These are phyloP conservation scores for Verticillium dahliae DNA, from an alignment of 2,329 filamentous ascomycete species.

Conservation along the genomic window DNA sequence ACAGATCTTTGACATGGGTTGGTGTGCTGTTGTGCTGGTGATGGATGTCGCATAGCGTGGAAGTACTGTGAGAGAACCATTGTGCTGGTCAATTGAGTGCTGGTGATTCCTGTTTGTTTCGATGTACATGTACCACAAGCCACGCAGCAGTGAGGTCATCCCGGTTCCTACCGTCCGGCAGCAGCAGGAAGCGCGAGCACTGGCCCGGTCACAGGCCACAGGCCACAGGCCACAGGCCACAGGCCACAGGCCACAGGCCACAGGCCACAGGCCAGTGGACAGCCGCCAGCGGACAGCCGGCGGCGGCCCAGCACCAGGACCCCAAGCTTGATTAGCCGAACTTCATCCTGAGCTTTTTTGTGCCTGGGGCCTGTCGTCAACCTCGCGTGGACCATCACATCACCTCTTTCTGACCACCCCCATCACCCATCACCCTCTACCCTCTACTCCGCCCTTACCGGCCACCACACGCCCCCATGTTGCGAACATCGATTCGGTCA, in stretches of 20 bases:
- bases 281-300: too few species aligned
- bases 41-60: too few species aligned
- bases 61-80: too few species aligned
- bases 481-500: slow-evolving; percentile 63
- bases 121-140: too few species aligned
- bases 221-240: background rate
- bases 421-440: slow-evolving; percentile 17
- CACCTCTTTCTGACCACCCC: slow-evolving; percentile 17
- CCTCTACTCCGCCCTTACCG: slow-evolving; percentile 23
- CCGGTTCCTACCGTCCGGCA: slow-evolving; percentile 13
- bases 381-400: slow-evolving; percentile 14
- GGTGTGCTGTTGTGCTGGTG: too few species aligned
- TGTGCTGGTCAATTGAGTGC: too few species aligned
- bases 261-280: too few species aligned
- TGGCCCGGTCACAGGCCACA: background rate
- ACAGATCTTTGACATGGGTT: background rate
- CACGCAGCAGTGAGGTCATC: slow-evolving; percentile 6
- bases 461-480: slow-evolving; percentile 52
- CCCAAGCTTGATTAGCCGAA: slow-evolving; percentile 27
- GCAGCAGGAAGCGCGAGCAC: slow-evolving; percentile 1
- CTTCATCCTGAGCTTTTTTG: slow-evolving; percentile 38
- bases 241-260: background rate
- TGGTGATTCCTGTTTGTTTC: too few species aligned
- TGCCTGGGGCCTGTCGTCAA: slow-evolving; percentile 15
- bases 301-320: background rate